Evolutionary conservation across 1,284 basidiomycete species (phyloP).

Genomic region (Cryptococcus amylolentus): DNA sequence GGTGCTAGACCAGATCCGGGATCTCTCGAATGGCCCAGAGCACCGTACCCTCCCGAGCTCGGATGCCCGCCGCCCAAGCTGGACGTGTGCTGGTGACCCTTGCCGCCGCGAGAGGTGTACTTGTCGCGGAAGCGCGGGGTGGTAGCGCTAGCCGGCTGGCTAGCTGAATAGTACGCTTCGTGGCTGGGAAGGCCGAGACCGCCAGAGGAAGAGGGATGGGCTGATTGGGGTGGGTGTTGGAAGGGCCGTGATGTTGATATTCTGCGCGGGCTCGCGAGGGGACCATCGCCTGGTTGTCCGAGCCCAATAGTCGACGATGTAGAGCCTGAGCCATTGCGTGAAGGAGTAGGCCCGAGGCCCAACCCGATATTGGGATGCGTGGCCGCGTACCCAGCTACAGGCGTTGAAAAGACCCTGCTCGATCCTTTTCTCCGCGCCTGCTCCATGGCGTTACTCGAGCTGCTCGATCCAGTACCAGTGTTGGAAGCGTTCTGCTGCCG

Average conservation of each 20-base stretch:
- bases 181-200: conserved; percentile 13
- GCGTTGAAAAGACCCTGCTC: conserved; percentile 7
- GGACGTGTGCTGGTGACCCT: neutral
- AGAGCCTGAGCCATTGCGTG: neutral
- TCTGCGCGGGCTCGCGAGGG: conserved; percentile 15
- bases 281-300: conserved; percentile 1
- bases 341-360: conserved; percentile 9
- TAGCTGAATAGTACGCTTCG: conserved; percentile 28
- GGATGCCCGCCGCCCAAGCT: conserved; percentile 2
- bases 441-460: neutral
- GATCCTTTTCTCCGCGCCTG: neutral
- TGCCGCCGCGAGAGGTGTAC: neutral
- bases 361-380: conserved; percentile 9
- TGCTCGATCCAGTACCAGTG: neutral
- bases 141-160: conserved; percentile 26
- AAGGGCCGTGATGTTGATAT: conserved; percentile 14
- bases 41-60: neutral
- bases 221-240: conserved; percentile 5
- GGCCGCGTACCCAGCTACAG: conserved; percentile 16
- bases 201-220: conserved; percentile 8
- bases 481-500: neutral
- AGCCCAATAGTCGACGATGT: neutral
- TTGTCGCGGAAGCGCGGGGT: conserved; percentile 25
- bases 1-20: neutral
- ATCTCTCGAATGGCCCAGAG: neutral